Evolutionary conservation across 805 yeast species (phyloP).

Genomic region (Limtongozyma cylindracea): DNA sequence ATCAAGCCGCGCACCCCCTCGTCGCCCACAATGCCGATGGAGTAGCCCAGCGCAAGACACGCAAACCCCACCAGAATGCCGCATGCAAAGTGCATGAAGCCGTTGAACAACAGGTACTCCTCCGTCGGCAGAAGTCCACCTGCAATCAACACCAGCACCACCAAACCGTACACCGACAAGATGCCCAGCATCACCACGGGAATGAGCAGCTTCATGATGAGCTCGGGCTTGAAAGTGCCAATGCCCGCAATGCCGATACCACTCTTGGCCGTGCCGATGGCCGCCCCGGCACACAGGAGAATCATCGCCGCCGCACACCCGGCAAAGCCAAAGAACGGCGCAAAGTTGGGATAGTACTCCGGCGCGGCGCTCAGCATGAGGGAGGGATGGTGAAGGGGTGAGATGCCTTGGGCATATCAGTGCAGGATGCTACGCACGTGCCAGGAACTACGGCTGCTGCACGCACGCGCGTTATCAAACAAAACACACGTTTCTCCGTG

Average conservation of each 20-base stretch:
- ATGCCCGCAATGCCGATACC: slow-evolving; percentile 98
- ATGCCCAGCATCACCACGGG: slow-evolving; percentile 99
- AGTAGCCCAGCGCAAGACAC: slow-evolving; percentile 89
- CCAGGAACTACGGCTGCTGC: slow-evolving; percentile 1
- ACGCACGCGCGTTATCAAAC: slow-evolving; percentile 1
- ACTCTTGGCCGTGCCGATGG: slow-evolving; percentile 93
- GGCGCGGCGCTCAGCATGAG: slow-evolving; percentile 31
- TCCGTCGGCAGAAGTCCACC: slow-evolving; percentile 63
- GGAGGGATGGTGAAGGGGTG: slow-evolving; percentile 3
- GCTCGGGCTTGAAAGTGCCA: slow-evolving; percentile 91
- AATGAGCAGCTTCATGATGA: slow-evolving; percentile 83
- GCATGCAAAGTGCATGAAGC: slow-evolving; percentile 95
- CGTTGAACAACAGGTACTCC: slow-evolving; percentile 71
- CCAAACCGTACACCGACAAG: slow-evolving; percentile 87
- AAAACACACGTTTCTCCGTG: slow-evolving; percentile 1
- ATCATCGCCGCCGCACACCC: slow-evolving; percentile 91
- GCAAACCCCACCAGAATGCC: slow-evolving; percentile 94
- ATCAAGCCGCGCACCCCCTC: slow-evolving; percentile 75
- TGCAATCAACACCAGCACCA: slow-evolving; percentile 88
- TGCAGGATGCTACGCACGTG: background rate
- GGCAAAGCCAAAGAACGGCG: slow-evolving; percentile 94
- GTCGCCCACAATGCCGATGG: slow-evolving; percentile 86
- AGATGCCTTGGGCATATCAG: background rate
- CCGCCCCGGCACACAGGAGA: slow-evolving; percentile 91
- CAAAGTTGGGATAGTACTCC: slow-evolving; percentile 51